A percentile compares a stretch with the other conserved stretches of the same genome.
Evolutionary conservation across 495 filamentous ascomycete species (phyloP).

Genomic region (Parathielavia hyrcaniae): DNA sequence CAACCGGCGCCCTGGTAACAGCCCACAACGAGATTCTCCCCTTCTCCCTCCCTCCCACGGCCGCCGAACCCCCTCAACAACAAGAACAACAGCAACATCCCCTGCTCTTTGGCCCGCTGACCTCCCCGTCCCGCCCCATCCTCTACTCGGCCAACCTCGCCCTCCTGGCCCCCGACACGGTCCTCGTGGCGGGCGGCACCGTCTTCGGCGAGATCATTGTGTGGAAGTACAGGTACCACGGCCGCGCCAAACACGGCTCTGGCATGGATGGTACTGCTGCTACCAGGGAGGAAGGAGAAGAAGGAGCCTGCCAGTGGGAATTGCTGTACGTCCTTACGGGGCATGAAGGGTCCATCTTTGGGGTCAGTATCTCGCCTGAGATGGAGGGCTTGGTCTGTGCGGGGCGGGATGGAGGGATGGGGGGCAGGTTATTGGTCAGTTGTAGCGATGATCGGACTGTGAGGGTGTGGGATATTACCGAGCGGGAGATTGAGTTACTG

Average conservation of each 20-base stretch:
- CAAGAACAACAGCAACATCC: background rate
- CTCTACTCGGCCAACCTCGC: constrained; percentile 77
- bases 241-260: background rate
- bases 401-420: constrained; percentile 27
- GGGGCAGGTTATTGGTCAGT: constrained; percentile 64
- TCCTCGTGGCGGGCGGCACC: constrained; percentile 81
- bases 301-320: constrained; percentile 21
- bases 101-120: constrained; percentile 39
- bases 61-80: constrained; percentile 5
- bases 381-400: constrained; percentile 35
- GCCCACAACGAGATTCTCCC: constrained; percentile 72
- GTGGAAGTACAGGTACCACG: constrained; percentile 61
- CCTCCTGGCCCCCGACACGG: constrained; percentile 47
- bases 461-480: constrained; percentile 74
- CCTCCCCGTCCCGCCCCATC: constrained; percentile 71
- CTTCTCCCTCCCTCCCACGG: constrained; percentile 18
- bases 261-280: background rate
- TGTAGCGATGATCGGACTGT: constrained; percentile 96
- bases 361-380: constrained; percentile 65
- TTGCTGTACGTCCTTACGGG: constrained; percentile 73
- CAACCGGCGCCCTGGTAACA: constrained; percentile 54
- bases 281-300: background rate
- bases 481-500: constrained; percentile 23
- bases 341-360: constrained; percentile 92
- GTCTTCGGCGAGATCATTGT: constrained; percentile 89